A percentile compares a stretch with the other conserved stretches of the same genome.
Evolutionary conservation across 1,284 basidiomycete species (phyloP).

Genomic region (Pseudozyma flocculosa): DNA sequence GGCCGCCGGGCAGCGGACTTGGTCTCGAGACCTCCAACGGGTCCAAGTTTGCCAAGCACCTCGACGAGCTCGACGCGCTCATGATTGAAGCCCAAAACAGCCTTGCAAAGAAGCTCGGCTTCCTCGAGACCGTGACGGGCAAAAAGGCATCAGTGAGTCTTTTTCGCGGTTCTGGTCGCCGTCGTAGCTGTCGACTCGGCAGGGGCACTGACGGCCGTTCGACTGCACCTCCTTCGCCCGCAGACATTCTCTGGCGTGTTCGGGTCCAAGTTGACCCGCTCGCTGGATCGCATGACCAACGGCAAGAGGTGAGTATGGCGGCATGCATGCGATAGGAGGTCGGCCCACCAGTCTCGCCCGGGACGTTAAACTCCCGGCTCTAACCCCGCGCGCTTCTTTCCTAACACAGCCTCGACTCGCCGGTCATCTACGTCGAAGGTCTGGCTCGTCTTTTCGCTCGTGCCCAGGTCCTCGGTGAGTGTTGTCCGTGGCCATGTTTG

Average conservation of each 20-base stretch:
- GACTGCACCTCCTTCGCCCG: too few species aligned
- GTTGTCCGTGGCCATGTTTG: constrained; percentile 21
- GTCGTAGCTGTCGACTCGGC: constrained; percentile 48
- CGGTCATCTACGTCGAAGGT: constrained; percentile 77
- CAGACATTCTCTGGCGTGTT: constrained; percentile 52
- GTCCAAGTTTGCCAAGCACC: constrained; percentile 57
- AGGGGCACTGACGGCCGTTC: too few species aligned
- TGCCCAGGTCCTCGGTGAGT: constrained; percentile 68
- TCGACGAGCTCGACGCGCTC: constrained; percentile 77
- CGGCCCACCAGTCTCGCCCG: too few species aligned
- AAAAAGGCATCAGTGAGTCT: constrained; percentile 1
- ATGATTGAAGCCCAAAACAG: constrained; percentile 68
- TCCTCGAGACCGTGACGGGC: constrained; percentile 65
- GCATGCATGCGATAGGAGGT: too few species aligned
- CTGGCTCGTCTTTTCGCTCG: constrained; percentile 74
- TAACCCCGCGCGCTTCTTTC: too few species aligned
- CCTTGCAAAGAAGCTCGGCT: constrained; percentile 76
- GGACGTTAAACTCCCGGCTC: too few species aligned
- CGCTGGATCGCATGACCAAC: constrained; percentile 79
- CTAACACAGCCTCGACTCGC: constrained; percentile 73
- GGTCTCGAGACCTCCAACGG: constrained; percentile 38
- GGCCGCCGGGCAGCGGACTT: constrained; percentile 19
- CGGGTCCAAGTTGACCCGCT: constrained; percentile 79
- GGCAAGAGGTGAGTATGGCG: too few species aligned
- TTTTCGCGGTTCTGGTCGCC: constrained; percentile 63